A percentile compares a stretch with the other conserved stretches of the same genome.
Evolutionary conservation across 352 stramenopile genomes (phyloP).

Genomic region (Pythium oligandrum): DNA sequence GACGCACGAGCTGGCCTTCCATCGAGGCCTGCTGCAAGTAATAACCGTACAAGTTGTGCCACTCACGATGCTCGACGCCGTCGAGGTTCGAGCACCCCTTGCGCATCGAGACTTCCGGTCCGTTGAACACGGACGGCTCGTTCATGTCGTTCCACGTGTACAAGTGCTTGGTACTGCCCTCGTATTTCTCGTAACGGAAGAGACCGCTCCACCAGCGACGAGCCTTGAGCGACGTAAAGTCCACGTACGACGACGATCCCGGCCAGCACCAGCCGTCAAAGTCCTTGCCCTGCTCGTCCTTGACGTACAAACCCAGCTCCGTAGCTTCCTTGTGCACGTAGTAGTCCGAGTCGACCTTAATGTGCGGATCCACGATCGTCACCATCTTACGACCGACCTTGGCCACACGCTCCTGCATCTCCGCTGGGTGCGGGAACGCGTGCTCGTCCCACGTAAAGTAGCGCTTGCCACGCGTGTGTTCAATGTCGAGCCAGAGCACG

Average conservation of each 20-base stretch:
- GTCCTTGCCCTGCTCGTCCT: constrained; percentile 94
- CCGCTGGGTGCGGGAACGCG: constrained; percentile 92
- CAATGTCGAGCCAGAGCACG: constrained; percentile 99
- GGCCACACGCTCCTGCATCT: constrained; percentile 93
- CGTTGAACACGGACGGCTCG: constrained; percentile 99
- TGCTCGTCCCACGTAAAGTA: constrained; percentile 97
- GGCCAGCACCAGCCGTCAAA: constrained; percentile 99
- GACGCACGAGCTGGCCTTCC: constrained; percentile 86
- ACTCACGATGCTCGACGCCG: constrained; percentile 97
- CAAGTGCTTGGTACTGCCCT: constrained; percentile 87
- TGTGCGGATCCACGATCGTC: constrained; percentile 99
- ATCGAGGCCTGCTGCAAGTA: constrained; percentile 96
- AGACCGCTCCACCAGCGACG: constrained; percentile 95
- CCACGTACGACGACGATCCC: constrained; percentile 97
- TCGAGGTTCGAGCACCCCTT: constrained; percentile 92
- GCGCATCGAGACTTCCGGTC: constrained; percentile 98
- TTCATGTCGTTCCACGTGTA: constrained; percentile 99
- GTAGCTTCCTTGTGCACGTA: constrained; percentile 86
- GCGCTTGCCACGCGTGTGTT: constrained; percentile 99
- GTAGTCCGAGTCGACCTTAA: constrained; percentile 96
- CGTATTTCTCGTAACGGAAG: constrained; percentile 95
- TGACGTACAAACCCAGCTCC: constrained; percentile 92
- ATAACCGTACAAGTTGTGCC: constrained; percentile 99
- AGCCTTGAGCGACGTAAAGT: constrained; percentile 94
- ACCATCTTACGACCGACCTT: constrained; percentile 96